phyloP scores from a whole-genome alignment of 495 filamentous ascomycete species.

The Aspergillus nanangensis region DNA sequence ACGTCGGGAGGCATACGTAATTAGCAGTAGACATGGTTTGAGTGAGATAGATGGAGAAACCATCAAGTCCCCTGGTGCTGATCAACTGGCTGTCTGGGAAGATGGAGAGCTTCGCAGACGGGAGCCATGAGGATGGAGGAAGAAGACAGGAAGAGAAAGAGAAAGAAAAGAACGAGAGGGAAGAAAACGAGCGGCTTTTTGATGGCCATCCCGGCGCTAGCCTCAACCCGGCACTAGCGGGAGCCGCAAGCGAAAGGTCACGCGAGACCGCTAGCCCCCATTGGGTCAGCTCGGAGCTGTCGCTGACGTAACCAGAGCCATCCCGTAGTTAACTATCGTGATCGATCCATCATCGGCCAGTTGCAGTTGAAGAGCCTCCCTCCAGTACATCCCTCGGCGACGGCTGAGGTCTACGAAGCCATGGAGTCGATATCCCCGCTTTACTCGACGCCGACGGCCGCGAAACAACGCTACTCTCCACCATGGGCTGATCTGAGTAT shows the following conservation, averaged over 20 bases:
- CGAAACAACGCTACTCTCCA: constrained; percentile 72
- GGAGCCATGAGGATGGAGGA: constrained; percentile 21
- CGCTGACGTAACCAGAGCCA: too few relatives aligned
- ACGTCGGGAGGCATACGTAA: constrained; percentile 40
- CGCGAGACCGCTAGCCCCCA: constrained; percentile 17
- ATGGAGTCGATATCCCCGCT: constrained; percentile 46
- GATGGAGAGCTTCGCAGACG: constrained; percentile 26
- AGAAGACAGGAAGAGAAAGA: constrained; percentile 18
- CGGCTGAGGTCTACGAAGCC: neutral
- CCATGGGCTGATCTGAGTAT: constrained; percentile 94
- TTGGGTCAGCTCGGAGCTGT: too few relatives aligned
- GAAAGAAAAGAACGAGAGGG: constrained; percentile 12
- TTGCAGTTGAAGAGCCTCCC: too few relatives aligned
- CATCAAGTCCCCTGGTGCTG: constrained; percentile 12
- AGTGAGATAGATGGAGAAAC: neutral
- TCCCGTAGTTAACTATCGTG: constrained; percentile 1
- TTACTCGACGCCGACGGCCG: constrained; percentile 30
- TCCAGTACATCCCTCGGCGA: neutral
- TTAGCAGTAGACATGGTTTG: constrained; percentile 35
- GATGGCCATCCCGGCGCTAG: neutral
- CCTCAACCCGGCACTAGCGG: neutral
- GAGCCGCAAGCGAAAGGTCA: constrained; percentile 23
- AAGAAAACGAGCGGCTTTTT: constrained; percentile 4
- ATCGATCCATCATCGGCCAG: neutral
- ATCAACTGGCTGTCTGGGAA: constrained; percentile 19